phyloP scores from a whole-genome alignment of 768 basidiomycete genomes.

The Kwoniella bestiolae region DNA sequence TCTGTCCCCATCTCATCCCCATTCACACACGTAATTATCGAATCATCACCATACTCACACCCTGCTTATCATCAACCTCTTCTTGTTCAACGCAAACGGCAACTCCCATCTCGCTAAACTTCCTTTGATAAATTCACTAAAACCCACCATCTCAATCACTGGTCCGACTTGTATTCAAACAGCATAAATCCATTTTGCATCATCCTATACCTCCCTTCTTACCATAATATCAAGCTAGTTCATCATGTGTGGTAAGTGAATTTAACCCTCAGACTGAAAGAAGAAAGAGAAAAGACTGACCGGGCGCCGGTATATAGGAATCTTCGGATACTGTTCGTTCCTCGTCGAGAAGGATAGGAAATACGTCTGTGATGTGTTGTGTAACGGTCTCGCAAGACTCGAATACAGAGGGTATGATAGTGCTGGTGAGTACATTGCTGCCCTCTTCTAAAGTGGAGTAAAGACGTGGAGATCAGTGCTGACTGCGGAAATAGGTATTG shows the following conservation, averaged over 20 bases:
- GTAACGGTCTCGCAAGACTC: conserved; percentile 86
- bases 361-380: conserved; percentile 86
- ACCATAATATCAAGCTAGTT: not conserved
- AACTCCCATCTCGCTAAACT: not conserved
- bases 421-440: conserved; percentile 61
- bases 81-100: not conserved
- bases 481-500: conserved; percentile 55
- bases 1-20: not conserved
- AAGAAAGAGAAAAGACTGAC: not conserved
- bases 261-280: not conserved
- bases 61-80: not conserved
- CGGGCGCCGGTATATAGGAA: conserved; percentile 63
- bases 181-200: not conserved
- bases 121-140: not conserved
- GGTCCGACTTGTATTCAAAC: not conserved
- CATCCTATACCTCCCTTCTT: not conserved
- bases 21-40: not conserved
- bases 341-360: conserved; percentile 94
- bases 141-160: not conserved
- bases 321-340: conserved; percentile 94
- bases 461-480: not conserved
- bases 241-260: conserved; percentile 29
- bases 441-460: not conserved
- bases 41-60: not conserved
- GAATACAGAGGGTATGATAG: conserved; percentile 99